A percentile compares a stretch with the other conserved stretches of the same genome.
Conservation (phyloP, 257 asterid genomes). For the Pogostemon cablin region DNA sequence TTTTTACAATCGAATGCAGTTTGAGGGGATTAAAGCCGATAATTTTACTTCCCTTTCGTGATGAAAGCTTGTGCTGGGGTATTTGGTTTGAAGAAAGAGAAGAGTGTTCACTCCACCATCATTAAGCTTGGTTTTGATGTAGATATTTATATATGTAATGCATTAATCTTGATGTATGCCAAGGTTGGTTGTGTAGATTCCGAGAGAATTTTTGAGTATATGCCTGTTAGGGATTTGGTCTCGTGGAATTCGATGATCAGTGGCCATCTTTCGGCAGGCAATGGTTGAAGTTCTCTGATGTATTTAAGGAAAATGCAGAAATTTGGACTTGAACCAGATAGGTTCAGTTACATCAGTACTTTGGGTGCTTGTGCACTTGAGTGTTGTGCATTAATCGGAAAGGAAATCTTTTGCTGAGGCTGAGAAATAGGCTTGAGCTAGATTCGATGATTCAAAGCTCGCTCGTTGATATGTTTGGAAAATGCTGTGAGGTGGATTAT, state of each 20-base stretch:
- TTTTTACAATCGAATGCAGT: conserved; percentile 49
- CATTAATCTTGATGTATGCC: conserved; percentile 61
- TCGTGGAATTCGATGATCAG: conserved; percentile 75
- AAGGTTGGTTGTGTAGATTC: conserved; percentile 52
- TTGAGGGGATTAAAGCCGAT: conserved; percentile 49
- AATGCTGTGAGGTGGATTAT: conserved; percentile 52
- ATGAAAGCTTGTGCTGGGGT: conserved; percentile 61
- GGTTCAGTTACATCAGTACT: conserved; percentile 48
- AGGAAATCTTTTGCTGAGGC: conserved; percentile 57
- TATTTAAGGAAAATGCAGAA: conserved; percentile 50
- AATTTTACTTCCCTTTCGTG: conserved; percentile 62
- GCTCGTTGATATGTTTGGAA: conserved; percentile 68
- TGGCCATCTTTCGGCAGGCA: conserved; percentile 52
- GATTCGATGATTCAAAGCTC: conserved; percentile 67
- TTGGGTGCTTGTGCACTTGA: conserved; percentile 56
- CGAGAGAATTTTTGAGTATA: conserved; percentile 46
- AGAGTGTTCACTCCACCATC: conserved; percentile 48
- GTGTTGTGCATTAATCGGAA: conserved; percentile 43
- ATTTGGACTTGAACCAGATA: conserved; percentile 42
- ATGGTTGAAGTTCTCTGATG: conserved; percentile 46
- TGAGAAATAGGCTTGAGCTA: conserved; percentile 45
- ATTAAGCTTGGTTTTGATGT: conserved; percentile 55
- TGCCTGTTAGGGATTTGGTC: conserved; percentile 57
- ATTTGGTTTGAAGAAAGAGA: conserved; percentile 49
- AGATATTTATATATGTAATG: conserved; percentile 62